Percentiles rank a stretch among this genome's conserved stretches.
Evolutionary conservation across 2,329 filamentous ascomycete genomes (phyloP).

Genomic region (Neopestalotiopsis rosae): DNA sequence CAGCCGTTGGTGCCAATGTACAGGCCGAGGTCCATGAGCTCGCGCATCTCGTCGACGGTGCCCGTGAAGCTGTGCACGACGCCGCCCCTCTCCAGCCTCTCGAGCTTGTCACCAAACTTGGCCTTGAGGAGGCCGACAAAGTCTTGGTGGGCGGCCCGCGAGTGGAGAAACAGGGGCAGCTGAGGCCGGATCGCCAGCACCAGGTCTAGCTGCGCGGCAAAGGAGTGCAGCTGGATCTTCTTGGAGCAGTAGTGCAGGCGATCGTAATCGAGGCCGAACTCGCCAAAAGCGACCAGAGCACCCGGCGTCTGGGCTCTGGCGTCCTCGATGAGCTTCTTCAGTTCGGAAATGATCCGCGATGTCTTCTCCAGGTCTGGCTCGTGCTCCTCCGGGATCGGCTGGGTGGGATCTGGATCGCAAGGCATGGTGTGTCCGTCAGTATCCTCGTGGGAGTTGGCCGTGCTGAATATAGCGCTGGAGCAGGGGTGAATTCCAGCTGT

Average conservation of each 20-base stretch:
- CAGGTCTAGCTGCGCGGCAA: constrained; percentile 80
- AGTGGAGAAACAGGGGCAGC: constrained; percentile 91
- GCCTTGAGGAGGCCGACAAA: constrained; percentile 75
- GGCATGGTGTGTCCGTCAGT: constrained; percentile 52
- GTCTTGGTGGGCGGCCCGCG: constrained; percentile 82
- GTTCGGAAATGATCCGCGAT: constrained; percentile 56
- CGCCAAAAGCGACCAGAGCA: constrained; percentile 81
- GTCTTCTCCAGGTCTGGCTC: constrained; percentile 51
- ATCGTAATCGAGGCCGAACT: constrained; percentile 97
- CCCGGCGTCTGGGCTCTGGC: constrained; percentile 49
- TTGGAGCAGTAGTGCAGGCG: constrained; percentile 82
- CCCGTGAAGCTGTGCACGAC: constrained; percentile 97
- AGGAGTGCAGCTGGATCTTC: constrained; percentile 82
- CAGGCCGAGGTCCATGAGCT: constrained; percentile 79
- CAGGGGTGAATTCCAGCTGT: constrained; percentile 97
- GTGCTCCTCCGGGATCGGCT: constrained; percentile 54
- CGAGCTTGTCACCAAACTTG: constrained; percentile 62
- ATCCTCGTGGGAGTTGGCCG: constrained; percentile 48
- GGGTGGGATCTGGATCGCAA: constrained; percentile 58
- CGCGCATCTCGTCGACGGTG: constrained; percentile 80
- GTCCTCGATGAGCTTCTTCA: constrained; percentile 68
- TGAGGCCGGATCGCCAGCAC: constrained; percentile 73
- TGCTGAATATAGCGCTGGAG: constrained; percentile 78
- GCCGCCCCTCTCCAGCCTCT: constrained; percentile 73
- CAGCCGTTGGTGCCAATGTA: constrained; percentile 97